These are phyloP conservation scores for Oehlia diaphana DNA, from an alignment of 192 early-diverging fungal genomes.

Conservation along the genomic window DNA sequence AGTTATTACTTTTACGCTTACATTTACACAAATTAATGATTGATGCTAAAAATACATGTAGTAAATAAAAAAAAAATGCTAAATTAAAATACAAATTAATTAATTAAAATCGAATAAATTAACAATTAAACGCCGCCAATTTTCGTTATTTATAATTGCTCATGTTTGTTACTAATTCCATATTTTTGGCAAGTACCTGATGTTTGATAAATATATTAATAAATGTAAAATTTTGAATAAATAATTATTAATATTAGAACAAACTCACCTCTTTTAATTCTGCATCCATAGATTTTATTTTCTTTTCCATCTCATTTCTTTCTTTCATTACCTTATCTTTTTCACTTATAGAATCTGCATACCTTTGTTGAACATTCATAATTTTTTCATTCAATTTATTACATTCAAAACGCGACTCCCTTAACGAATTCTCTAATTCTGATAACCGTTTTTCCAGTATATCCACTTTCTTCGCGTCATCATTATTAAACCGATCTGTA, in stretches of 20 bases:
- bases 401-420: not conserved
- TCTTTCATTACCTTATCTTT: conserved; percentile 4
- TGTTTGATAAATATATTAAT: no score
- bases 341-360: conserved; percentile 5
- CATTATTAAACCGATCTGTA: not conserved
- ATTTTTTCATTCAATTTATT: conserved; percentile 16
- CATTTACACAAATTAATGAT: no score
- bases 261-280: not conserved
- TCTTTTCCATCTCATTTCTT: not conserved
- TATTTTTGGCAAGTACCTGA: no score
- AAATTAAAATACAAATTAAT: no score
- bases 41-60: no score
- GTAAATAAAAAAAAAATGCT: no score
- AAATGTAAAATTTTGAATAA: no score
- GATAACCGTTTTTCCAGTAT: not conserved
- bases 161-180: no score
- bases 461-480: not conserved
- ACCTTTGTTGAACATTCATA: not conserved
- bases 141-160: no score
- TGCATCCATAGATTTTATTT: not conserved
- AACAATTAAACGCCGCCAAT: no score
- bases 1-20: no score
- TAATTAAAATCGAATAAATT: no score
- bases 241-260: not conserved
- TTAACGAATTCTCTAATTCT: conserved; percentile 10